Evolutionary conservation across 192 early-diverging fungal genomes (phyloP).

Genomic region (Coemansia sp.): DNA sequence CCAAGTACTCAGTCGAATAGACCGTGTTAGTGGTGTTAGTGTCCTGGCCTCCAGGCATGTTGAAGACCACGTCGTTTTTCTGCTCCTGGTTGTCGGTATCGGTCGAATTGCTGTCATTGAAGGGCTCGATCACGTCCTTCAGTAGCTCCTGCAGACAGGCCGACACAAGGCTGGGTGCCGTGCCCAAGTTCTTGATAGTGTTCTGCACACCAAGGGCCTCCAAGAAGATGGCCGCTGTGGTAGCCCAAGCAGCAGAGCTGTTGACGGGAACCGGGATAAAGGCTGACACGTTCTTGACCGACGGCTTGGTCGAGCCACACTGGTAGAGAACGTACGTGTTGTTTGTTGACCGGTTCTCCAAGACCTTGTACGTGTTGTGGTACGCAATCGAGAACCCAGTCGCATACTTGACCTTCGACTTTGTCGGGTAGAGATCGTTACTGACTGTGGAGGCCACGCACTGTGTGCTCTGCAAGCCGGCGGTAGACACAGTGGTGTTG

Average conservation of each 20-base stretch:
- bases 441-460: constrained; percentile 22
- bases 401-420: constrained; percentile 45
- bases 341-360: constrained; percentile 44
- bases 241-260: constrained; percentile 46
- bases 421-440: constrained; percentile 29
- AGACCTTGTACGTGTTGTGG: constrained; percentile 55
- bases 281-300: constrained; percentile 28
- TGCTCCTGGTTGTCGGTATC: constrained; percentile 38
- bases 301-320: constrained; percentile 37
- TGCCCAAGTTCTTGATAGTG: constrained; percentile 45
- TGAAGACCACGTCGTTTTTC: constrained; percentile 37
- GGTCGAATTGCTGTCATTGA: constrained; percentile 41
- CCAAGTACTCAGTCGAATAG: constrained; percentile 40
- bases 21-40: constrained; percentile 40
- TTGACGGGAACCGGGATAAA: constrained; percentile 45
- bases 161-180: constrained; percentile 48
- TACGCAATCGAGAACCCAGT: constrained; percentile 52
- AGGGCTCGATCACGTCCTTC: constrained; percentile 39
- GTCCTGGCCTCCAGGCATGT: constrained; percentile 36
- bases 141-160: constrained; percentile 57
- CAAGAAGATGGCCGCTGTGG: constrained; percentile 44
- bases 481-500: constrained; percentile 17
- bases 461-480: constrained; percentile 46
- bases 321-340: constrained; percentile 56
- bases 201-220: constrained; percentile 55